Conservation (phyloP, 768 basidiomycete species). For the Suillus americanus region DNA sequence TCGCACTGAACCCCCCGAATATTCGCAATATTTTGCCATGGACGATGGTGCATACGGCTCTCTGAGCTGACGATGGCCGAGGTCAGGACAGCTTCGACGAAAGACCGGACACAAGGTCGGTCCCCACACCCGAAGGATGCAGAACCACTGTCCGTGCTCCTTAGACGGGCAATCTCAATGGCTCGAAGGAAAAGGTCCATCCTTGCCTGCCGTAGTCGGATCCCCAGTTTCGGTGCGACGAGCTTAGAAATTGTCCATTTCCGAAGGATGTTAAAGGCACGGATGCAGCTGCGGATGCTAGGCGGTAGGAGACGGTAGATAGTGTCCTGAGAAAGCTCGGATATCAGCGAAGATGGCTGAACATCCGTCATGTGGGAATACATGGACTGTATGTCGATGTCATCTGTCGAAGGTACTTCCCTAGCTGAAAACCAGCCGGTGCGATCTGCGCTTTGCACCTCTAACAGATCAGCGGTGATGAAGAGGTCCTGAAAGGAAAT, state of each 20-base stretch:
- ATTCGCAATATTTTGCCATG: conserved; percentile 75
- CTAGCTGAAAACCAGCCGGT: conserved; percentile 72
- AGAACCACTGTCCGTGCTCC: conserved; percentile 45
- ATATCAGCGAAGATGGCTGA: conserved; percentile 69
- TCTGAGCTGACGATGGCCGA: conserved; percentile 80
- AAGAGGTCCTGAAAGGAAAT: conserved; percentile 61
- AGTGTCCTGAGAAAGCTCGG: conserved; percentile 67
- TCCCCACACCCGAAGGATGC: conserved; percentile 43
- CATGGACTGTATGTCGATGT: conserved; percentile 77
- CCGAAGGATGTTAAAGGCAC: conserved; percentile 72
- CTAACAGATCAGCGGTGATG: conserved; percentile 72
- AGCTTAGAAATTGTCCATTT: conserved; percentile 79
- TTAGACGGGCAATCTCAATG: conserved; percentile 70
- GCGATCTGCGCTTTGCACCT: conserved; percentile 77
- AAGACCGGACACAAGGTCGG: conserved; percentile 70
- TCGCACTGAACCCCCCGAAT: conserved; percentile 63
- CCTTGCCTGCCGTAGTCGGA: conserved; percentile 62
- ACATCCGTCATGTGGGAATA: conserved; percentile 72
- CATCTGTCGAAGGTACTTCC: conserved; percentile 57
- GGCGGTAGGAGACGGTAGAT: conserved; percentile 77
- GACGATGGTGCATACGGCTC: conserved; percentile 73
- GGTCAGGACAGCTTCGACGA: conserved; percentile 73
- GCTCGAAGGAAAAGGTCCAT: conserved; percentile 73
- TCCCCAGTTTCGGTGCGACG: conserved; percentile 60
- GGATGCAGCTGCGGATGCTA: conserved; percentile 70